phyloP scores from a whole-genome alignment of 1,139 yeast species.

The Magnusiomyces tetraspermus region DNA sequence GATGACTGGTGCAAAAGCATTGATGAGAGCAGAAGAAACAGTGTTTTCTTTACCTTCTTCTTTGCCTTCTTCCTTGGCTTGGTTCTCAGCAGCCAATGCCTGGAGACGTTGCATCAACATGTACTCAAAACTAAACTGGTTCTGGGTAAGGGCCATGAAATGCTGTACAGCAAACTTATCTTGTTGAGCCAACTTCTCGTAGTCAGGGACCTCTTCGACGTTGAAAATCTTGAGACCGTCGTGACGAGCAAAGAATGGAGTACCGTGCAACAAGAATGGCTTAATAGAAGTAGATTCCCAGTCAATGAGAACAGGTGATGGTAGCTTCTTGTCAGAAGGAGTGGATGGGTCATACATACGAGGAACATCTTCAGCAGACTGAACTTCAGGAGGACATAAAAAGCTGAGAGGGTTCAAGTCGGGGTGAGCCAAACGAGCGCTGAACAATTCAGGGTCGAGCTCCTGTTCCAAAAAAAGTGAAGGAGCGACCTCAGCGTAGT shows the following conservation, averaged over 20 bases:
- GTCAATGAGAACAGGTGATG: constrained; percentile 50
- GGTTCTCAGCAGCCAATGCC: background rate
- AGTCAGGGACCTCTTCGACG: constrained; percentile 66
- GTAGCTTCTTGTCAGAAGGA: background rate
- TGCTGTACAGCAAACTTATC: constrained; percentile 76
- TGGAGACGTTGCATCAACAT: constrained; percentile 44
- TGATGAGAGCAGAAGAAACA: constrained; percentile 39
- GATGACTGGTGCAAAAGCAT: constrained; percentile 40
- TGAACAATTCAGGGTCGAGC: constrained; percentile 39
- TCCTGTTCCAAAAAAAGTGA: constrained; percentile 32
- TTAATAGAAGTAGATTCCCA: constrained; percentile 72
- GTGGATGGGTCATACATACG: background rate
- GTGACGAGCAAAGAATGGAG: constrained; percentile 78
- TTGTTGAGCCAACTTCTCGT: constrained; percentile 52
- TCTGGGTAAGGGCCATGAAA: constrained; percentile 82
- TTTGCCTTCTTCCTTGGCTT: constrained; percentile 37
- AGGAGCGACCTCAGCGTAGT: constrained; percentile 47
- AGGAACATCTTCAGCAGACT: constrained; percentile 15
- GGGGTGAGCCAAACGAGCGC: constrained; percentile 68
- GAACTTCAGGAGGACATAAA: constrained; percentile 38
- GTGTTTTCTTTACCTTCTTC: constrained; percentile 5
- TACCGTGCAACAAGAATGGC: constrained; percentile 67
- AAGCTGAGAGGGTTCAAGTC: constrained; percentile 90
- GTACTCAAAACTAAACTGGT: constrained; percentile 80
- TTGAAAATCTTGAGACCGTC: constrained; percentile 80